phyloP scores from a whole-genome alignment of 2,329 filamentous ascomycete species.

The Aquanectria penicillioides region DNA sequence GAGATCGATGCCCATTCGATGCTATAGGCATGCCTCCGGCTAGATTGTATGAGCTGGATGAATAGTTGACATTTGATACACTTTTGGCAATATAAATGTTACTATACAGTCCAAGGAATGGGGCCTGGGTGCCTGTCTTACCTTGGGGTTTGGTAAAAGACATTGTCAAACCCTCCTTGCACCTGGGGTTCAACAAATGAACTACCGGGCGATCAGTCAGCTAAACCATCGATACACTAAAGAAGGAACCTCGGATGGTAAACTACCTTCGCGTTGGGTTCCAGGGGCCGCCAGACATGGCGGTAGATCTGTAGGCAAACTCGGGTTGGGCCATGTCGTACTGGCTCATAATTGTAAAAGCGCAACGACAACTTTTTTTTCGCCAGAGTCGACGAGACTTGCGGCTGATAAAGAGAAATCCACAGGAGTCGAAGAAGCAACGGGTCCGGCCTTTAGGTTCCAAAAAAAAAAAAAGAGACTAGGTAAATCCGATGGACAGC shows the following conservation, averaged over 20 bases:
- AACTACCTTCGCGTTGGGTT: slow-evolving; percentile 64
- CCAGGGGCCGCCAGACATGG: slow-evolving; percentile 60
- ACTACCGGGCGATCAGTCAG: slow-evolving; percentile 46
- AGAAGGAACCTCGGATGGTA: slow-evolving; percentile 19
- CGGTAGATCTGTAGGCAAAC: slow-evolving; percentile 58
- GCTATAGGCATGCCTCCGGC: slow-evolving; percentile 39
- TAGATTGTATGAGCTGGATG: slow-evolving; percentile 47
- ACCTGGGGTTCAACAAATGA: slow-evolving; percentile 45
- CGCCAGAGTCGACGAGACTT: slow-evolving; percentile 39
- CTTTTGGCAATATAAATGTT: slow-evolving; percentile 49
- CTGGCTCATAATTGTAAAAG: slow-evolving; percentile 47
- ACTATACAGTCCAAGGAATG: slow-evolving; percentile 36
- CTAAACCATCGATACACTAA: slow-evolving; percentile 20
- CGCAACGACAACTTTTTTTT: slow-evolving; percentile 33
- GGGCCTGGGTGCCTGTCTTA: slow-evolving; percentile 43
- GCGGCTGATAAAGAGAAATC: slow-evolving; percentile 45
- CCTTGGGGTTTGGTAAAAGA: slow-evolving; percentile 51
- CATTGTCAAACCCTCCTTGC: slow-evolving; percentile 49
- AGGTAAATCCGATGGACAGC: slow-evolving; percentile 39
- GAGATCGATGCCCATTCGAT: slow-evolving; percentile 50
- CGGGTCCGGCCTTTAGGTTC: slow-evolving; percentile 38
- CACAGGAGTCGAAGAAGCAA: slow-evolving; percentile 39
- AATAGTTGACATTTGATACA: slow-evolving; percentile 57
- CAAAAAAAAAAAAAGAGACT: slow-evolving; percentile 38
- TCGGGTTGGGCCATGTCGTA: slow-evolving; percentile 59